A percentile compares a stretch with the other conserved stretches of the same genome.
These are phyloP conservation scores for Penicillium daleae DNA, from an alignment of 495 filamentous ascomycete species.

Conservation along the genomic window DNA sequence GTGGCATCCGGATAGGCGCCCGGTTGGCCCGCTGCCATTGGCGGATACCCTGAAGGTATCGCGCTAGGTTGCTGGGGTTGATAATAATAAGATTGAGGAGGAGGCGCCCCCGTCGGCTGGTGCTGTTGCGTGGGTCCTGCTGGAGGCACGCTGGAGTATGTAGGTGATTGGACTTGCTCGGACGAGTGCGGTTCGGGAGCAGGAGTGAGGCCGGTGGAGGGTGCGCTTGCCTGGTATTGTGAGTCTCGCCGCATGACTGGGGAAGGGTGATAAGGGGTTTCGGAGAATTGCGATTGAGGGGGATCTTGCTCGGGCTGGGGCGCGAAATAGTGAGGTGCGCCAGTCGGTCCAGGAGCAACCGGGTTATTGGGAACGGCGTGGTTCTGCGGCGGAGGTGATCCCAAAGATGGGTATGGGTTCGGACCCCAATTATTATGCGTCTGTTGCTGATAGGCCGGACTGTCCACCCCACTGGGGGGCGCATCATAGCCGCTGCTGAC, in stretches of 20 bases:
- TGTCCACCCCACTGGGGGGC: conserved; percentile 27
- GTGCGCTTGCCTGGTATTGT: conserved; percentile 38
- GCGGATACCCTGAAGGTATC: conserved; percentile 42
- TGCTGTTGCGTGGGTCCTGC: conserved; percentile 28
- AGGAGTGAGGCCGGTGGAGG: conserved; percentile 22
- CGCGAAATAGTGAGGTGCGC: conserved; percentile 39
- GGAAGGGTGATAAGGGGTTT: conserved; percentile 34
- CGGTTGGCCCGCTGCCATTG: conserved; percentile 37
- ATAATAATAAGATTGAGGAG: conserved; percentile 44
- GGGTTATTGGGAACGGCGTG: conserved; percentile 23
- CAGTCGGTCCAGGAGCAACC: conserved; percentile 22
- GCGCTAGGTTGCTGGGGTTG: conserved; percentile 53
- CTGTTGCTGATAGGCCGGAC: conserved; percentile 31
- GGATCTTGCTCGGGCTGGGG: conserved; percentile 32
- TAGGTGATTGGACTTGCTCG: conserved; percentile 35
- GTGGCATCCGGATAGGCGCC: conserved; percentile 68
- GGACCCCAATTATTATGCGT: conserved; percentile 36
- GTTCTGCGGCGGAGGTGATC: conserved; percentile 35
- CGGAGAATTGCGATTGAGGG: conserved; percentile 23
- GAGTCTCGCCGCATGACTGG: conserved; percentile 37
- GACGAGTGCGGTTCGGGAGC: conserved; percentile 34
- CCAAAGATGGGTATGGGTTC: conserved; percentile 32
- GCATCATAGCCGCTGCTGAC: conserved; percentile 28
- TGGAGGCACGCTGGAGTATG: conserved; percentile 37
- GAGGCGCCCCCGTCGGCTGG: conserved; percentile 33